Percentiles rank a stretch among this genome's conserved stretches.
Conservation (phyloP, 169 alveolate genomes). For the Cryptosporidium ryanae region DNA sequence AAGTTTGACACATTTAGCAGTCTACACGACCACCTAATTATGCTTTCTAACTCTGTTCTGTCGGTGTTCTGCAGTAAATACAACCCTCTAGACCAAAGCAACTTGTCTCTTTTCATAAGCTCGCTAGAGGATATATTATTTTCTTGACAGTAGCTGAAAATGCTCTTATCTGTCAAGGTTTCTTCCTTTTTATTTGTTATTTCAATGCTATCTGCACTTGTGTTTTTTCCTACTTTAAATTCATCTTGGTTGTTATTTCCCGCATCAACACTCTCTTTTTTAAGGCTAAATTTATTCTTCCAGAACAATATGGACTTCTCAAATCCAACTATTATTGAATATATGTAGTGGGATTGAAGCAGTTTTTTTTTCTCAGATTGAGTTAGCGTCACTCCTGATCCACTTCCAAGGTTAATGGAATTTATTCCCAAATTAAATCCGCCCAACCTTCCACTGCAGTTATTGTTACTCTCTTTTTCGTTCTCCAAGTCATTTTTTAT, state of each 20-base stretch:
- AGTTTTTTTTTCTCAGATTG: constrained; percentile 36
- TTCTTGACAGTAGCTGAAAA: constrained; percentile 54
- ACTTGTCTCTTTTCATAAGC: constrained; percentile 65
- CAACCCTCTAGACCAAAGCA: constrained; percentile 59
- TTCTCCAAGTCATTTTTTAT: constrained; percentile 13
- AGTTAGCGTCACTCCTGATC: not conserved
- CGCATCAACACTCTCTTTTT: not conserved
- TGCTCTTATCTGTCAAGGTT: constrained; percentile 6
- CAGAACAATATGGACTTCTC: constrained; percentile 59
- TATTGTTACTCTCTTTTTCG: not conserved
- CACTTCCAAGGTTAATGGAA: not conserved
- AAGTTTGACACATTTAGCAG: constrained; percentile 50
- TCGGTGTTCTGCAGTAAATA: constrained; percentile 49
- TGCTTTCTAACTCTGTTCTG: constrained; percentile 47
- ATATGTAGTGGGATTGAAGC: constrained; percentile 61
- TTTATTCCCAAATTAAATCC: not conserved
- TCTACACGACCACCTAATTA: constrained; percentile 68
- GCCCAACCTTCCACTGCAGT: not conserved
- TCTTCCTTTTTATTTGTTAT: not conserved
- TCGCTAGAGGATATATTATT: constrained; percentile 57
- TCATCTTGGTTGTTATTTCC: not conserved
- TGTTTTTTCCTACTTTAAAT: not conserved
- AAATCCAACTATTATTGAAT: constrained; percentile 63
- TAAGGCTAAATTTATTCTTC: constrained; percentile 7
- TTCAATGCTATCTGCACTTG: not conserved